These are phyloP conservation scores for Lentinula detonsa DNA, from an alignment of 768 basidiomycete species.

Conservation along the genomic window DNA sequence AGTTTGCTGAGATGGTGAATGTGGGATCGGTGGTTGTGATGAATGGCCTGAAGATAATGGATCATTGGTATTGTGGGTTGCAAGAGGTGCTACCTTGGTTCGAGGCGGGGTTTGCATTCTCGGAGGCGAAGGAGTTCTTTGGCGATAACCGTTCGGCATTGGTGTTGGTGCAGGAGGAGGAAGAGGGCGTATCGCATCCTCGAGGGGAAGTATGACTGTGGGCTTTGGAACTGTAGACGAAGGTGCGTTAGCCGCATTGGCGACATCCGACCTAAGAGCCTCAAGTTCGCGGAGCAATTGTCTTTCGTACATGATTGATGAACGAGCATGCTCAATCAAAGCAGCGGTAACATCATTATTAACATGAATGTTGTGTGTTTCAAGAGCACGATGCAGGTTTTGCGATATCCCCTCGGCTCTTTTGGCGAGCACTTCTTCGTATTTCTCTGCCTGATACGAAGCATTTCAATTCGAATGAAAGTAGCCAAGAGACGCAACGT, in stretches of 20 bases:
- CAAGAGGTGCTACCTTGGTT: background rate
- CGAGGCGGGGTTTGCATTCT: slow-evolving; percentile 3
- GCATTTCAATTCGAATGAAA: background rate
- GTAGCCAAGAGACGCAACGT: slow-evolving; percentile 8
- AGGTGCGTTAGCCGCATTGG: slow-evolving; percentile 51
- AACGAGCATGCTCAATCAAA: slow-evolving; percentile 88
- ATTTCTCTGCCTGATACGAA: slow-evolving; percentile 70
- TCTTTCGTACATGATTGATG: slow-evolving; percentile 87
- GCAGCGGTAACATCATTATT: slow-evolving; percentile 90
- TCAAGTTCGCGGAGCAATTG: slow-evolving; percentile 87
- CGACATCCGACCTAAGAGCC: slow-evolving; percentile 71
- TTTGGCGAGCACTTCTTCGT: slow-evolving; percentile 77
- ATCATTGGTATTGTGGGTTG: slow-evolving; percentile 1
- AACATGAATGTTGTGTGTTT: slow-evolving; percentile 78
- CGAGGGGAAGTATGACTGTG: slow-evolving; percentile 52
- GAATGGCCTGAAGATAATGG: slow-evolving; percentile 8
- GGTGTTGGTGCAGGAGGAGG: slow-evolving; percentile 14
- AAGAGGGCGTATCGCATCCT: slow-evolving; percentile 42
- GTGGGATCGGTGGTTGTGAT: slow-evolving; percentile 7
- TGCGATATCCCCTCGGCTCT: slow-evolving; percentile 93
- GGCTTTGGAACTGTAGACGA: slow-evolving; percentile 53
- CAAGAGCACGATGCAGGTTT: slow-evolving; percentile 83
- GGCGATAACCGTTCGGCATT: slow-evolving; percentile 13
- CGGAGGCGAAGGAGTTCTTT: slow-evolving; percentile 6
- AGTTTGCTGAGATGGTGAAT: slow-evolving; percentile 3